Base-by-base conservation (phyloP, 1,284 basidiomycete genomes). In the Sutorius eximius region DNA sequence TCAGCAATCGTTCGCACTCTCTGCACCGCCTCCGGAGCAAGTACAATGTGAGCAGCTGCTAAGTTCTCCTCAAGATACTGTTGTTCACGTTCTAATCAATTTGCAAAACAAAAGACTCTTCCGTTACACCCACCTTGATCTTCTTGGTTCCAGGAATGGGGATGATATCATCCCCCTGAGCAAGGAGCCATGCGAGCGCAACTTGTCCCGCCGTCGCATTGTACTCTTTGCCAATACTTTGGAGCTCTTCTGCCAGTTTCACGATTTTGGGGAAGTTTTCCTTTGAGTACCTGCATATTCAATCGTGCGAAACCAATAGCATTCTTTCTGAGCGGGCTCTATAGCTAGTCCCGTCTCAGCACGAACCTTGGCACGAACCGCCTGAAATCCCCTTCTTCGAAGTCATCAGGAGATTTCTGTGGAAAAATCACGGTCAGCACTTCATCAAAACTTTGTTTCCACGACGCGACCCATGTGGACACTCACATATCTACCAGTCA, bases 251-350 rank as follows among this genome's bases (percentile, higher is more conserved):
- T 3, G 67, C 75, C 5, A 82, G 59, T 16, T 69, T 63, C 49
- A 79, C 60, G 49, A 82, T 77, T 52, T 74, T 71, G 1, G 67
- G 68, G 45, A 80, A 76, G 59, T 81, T 78, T 53, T 77, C 65
- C 45, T 61, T 56, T 10, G 62, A 67, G 56, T 41, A 69, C 41
- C 65, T 71, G 24, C 18, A 27, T 5, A 10, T 13, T 13, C 13
- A 5, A 47, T 42, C 24, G 16, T 34, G 13, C 11, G 15, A 16
- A 18, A 5, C 9, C 3, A 15, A 8, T 6, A 8, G 15, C 2
- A 24, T n/a, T 11, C 2, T 20, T 33, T 5, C 13, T 45, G 1
- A 51, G 20, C 2, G 18, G 9, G 13, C 37, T 13, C 20, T 5
- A 3, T 3, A n/a, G 12, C 7, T 5, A 7, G 16, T 2, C 6